Base-by-base conservation (phyloP, 1,284 basidiomycete genomes). In the Vanrija humicola region DNA sequence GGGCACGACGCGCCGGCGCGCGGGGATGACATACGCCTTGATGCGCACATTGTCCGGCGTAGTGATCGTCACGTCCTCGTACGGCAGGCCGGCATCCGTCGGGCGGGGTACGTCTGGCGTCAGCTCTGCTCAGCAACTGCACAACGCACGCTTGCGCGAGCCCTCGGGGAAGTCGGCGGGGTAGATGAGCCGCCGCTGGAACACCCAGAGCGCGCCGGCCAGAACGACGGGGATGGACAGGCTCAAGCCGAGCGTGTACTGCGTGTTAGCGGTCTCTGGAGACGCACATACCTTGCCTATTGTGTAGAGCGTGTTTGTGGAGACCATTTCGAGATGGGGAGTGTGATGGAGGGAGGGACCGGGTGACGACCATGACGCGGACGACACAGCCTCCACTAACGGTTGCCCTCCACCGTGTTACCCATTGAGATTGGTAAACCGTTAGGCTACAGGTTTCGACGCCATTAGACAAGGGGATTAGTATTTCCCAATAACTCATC, bases 181-280 rank as follows among this genome's bases (percentile, higher is more conserved):
- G 70, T 95, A 95, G 69, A 95, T 93, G 50, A 95, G 80, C 61
- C 83, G 87, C 69, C 86, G 87, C 73, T 95, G 91, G 39, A 89
- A 92, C 69, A 86, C 90, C 34, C 90, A 82, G 39, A 93, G 79
- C 7, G 87, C 87, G 43, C 83, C 81, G 54, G 85, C 87, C 84
- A 72, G 43, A 6, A 72, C 29, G 25, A 63, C 58, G 5, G 66
- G 55, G 19, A 64, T 60, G 2, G 57, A 52, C 26, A 59, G 59
- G 10, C 63, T 61, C 14, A 67, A 56, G 25, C 70, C 72, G 14
- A 66, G 59, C 19, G 61, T 58, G 54, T 72, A 73, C 73, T 75
- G 52, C 9, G 28, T 25, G 48, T 61, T 14, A 54, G 51, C 19
- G 1, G 26, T 25, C 6, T 6, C 29, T 9, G 21, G 21, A 5